phyloP scores from a whole-genome alignment of 2,329 filamentous ascomycete species.

The Monilinia fructicola region DNA sequence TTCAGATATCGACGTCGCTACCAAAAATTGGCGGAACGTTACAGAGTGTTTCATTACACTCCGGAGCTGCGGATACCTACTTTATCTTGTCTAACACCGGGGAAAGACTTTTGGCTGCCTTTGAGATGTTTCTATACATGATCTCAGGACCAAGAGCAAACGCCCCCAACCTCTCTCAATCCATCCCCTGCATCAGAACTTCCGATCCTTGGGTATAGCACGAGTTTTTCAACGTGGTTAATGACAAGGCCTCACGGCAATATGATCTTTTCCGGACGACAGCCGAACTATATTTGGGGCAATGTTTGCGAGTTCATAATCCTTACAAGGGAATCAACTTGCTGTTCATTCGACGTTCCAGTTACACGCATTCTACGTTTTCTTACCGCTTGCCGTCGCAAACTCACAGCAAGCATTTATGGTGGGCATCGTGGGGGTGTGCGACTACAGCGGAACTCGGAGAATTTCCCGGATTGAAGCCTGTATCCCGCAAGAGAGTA shows the following conservation, averaged over 20 bases:
- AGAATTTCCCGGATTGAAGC: conserved; percentile 19
- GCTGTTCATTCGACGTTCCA: conserved; percentile 12
- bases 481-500: conserved; percentile 10
- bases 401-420: conserved; percentile 16
- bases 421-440: conserved; percentile 8
- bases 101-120: conserved; percentile 10
- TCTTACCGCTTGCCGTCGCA: conserved; percentile 22
- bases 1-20: conserved; percentile 9
- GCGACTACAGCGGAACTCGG: conserved; percentile 15
- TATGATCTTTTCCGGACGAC: not conserved
- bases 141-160: not conserved
- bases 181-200: conserved; percentile 5
- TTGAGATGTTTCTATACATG: conserved; percentile 5
- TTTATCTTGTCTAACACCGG: conserved; percentile 24
- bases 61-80: conserved; percentile 24
- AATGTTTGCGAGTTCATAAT: conserved; percentile 14
- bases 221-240: conserved; percentile 2
- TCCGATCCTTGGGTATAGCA: conserved; percentile 18
- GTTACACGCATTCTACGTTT: conserved; percentile 19
- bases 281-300: conserved; percentile 11
- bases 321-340: conserved; percentile 1
- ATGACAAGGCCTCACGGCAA: not conserved
- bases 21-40: conserved; percentile 11
- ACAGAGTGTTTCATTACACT: conserved; percentile 24
- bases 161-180: conserved; percentile 4